Conservation (phyloP, 225 moss, liverwort and hornwort species). For the Ulota crispa region DNA sequence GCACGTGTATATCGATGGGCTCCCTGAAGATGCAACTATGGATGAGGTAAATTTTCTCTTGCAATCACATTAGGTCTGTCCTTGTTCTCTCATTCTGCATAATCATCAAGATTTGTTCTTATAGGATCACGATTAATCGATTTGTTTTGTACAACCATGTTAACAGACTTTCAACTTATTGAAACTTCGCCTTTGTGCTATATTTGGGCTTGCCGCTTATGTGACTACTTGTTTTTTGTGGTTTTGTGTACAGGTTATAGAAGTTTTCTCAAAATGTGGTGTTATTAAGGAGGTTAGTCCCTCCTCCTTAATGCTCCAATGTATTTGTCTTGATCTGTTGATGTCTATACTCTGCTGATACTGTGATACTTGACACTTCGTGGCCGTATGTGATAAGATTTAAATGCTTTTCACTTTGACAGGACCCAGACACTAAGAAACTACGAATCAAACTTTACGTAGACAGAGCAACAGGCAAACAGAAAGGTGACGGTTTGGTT, state of each 20-base stretch:
- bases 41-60: constrained; percentile 63
- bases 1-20: constrained; percentile 87
- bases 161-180: not conserved
- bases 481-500: constrained; percentile 95
- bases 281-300: constrained; percentile 85
- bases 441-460: constrained; percentile 90
- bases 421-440: constrained; percentile 95
- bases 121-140: not conserved
- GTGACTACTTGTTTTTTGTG: not conserved
- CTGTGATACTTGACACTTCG: constrained; percentile 5
- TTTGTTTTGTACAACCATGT: not conserved
- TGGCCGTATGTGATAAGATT: constrained; percentile 1
- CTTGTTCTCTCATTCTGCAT: constrained; percentile 11
- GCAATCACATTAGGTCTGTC: constrained; percentile 13
- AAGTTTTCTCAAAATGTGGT: constrained; percentile 90
- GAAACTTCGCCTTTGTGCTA: not conserved
- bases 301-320: constrained; percentile 8
- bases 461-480: constrained; percentile 82
- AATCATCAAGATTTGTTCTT: not conserved
- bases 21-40: constrained; percentile 92
- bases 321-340: not conserved
- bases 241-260: constrained; percentile 66
- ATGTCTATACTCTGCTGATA: constrained; percentile 5
- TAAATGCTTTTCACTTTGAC: constrained; percentile 17
- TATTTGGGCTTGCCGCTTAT: constrained; percentile 15